phyloP scores from a whole-genome alignment of 768 basidiomycete genomes.

The Suillus clintonianus region DNA sequence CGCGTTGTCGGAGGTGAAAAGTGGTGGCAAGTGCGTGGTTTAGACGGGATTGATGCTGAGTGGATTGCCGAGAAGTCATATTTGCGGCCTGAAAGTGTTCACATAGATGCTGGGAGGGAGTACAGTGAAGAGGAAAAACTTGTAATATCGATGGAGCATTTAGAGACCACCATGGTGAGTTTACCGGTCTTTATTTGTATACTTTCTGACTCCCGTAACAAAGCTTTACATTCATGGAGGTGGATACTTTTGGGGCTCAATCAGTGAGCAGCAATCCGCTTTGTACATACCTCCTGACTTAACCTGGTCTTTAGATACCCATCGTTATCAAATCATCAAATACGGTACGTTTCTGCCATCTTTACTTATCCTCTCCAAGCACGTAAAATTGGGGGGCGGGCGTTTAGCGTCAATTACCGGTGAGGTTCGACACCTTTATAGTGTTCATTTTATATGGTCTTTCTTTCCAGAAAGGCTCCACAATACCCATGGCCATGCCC shows the following conservation, averaged over 20 bases:
- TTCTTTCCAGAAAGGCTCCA: constrained; percentile 62
- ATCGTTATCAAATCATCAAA: constrained; percentile 60
- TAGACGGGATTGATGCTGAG: constrained; percentile 67
- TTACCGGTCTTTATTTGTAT: background rate
- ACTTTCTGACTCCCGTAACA: constrained; percentile 1
- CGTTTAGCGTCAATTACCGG: constrained; percentile 64
- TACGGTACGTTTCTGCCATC: constrained; percentile 40
- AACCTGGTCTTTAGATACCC: constrained; percentile 44
- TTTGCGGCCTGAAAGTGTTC: constrained; percentile 25
- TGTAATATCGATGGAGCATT: constrained; percentile 52
- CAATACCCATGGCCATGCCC: constrained; percentile 86
- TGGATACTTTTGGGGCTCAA: constrained; percentile 68
- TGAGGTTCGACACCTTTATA: constrained; percentile 9
- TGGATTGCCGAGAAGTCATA: constrained; percentile 59
- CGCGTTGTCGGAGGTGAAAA: constrained; percentile 71
- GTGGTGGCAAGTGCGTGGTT: constrained; percentile 84
- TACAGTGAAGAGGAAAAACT: constrained; percentile 39
- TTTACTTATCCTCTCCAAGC: constrained; percentile 40
- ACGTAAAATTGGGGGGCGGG: constrained; percentile 69
- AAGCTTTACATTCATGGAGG: constrained; percentile 72
- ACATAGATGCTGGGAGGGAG: constrained; percentile 29
- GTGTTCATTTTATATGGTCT: background rate
- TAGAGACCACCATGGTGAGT: constrained; percentile 58
- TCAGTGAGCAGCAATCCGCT: constrained; percentile 38
- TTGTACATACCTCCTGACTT: background rate